Evolutionary conservation across 345 rosid genomes (phyloP).

Genomic region (Euphorbia tirucalli): DNA sequence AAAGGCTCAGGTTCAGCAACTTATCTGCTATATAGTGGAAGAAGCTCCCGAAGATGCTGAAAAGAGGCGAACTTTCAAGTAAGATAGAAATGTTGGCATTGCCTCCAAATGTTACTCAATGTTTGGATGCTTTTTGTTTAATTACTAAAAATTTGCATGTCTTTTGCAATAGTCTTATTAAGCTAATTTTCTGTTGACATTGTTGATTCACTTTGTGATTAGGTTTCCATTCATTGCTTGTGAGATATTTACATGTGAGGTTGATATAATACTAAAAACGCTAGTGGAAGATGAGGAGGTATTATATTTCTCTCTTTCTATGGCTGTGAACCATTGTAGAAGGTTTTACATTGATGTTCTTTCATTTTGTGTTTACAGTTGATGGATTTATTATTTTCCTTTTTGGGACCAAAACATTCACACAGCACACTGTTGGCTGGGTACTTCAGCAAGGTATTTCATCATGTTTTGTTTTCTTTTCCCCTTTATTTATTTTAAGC

Average conservation of each 20-base stretch:
- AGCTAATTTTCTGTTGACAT: background rate
- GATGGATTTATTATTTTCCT: constrained; percentile 84
- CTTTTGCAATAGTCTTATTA: background rate
- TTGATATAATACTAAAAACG: constrained; percentile 87
- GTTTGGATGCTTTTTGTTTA: background rate
- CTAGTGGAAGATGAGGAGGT: constrained; percentile 92
- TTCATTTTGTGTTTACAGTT: constrained; percentile 48
- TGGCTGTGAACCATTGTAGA: constrained; percentile 2
- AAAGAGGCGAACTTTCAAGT: constrained; percentile 71
- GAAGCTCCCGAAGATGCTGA: constrained; percentile 76
- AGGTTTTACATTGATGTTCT: constrained; percentile 16
- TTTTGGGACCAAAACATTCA: constrained; percentile 58
- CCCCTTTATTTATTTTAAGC: background rate
- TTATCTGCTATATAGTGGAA: constrained; percentile 69
- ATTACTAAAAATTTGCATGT: background rate
- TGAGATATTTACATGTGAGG: constrained; percentile 91
- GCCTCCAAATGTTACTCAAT: constrained; percentile 6
- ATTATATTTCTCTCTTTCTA: constrained; percentile 21
- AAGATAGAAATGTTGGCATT: constrained; percentile 15
- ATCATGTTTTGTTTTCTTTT: constrained; percentile 9
- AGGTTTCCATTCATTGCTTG: constrained; percentile 94
- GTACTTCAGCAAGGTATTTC: constrained; percentile 86
- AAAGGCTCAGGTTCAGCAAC: constrained; percentile 74
- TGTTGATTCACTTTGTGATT: constrained; percentile 5
- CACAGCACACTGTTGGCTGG: constrained; percentile 75